These are phyloP conservation scores for Raffaelea albimanens DNA, from an alignment of 2,329 filamentous ascomycete genomes.

Conservation along the genomic window DNA sequence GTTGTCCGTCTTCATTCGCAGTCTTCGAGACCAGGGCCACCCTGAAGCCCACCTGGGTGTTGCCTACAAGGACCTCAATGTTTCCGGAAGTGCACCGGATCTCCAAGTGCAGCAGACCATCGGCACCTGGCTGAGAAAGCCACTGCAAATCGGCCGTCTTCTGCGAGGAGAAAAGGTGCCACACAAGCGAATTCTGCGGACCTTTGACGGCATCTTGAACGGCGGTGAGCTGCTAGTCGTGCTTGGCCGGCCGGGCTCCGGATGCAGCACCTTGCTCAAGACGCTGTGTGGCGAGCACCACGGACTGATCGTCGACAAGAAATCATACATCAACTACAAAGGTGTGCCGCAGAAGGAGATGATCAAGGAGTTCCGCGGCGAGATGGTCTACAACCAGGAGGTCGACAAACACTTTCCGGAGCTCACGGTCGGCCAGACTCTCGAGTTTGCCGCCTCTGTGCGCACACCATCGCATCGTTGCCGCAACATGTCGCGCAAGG, in stretches of 20 bases:
- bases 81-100: conserved; percentile 56
- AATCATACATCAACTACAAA: conserved; percentile 51
- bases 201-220: conserved; percentile 46
- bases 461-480: conserved; percentile 39
- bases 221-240: conserved; percentile 49
- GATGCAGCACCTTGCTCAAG: conserved; percentile 50
- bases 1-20: conserved; percentile 47
- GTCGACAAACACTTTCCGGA: conserved; percentile 57
- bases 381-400: conserved; percentile 70
- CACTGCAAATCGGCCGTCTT: conserved; percentile 32
- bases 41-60: conserved; percentile 54
- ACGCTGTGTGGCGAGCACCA: conserved; percentile 50
- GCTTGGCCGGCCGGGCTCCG: conserved; percentile 46
- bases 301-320: conserved; percentile 41
- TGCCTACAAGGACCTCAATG: conserved; percentile 56
- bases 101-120: conserved; percentile 65
- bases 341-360: conserved; percentile 46
- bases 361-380: conserved; percentile 52
- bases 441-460: conserved; percentile 50
- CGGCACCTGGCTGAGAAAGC: conserved; percentile 44
- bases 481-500: conserved; percentile 38
- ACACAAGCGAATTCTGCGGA: conserved; percentile 54
- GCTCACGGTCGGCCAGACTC: conserved; percentile 56
- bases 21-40: conserved; percentile 41
- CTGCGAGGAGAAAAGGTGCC: conserved; percentile 50